Evolutionary conservation across 306 rosid genomes (phyloP).

Genomic region (Alnus rubra): DNA sequence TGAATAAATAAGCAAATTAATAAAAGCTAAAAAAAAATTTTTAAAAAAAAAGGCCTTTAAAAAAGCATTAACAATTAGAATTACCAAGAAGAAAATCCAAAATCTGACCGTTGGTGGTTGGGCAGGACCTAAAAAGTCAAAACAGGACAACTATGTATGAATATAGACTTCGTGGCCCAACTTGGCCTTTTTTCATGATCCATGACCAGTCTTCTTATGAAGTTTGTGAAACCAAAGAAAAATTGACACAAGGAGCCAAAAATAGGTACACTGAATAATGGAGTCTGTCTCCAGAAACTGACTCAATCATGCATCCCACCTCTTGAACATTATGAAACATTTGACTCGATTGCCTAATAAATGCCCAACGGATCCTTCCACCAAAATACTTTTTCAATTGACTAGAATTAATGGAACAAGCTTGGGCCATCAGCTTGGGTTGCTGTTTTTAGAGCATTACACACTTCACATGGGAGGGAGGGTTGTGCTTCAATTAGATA

Average conservation of each 20-base stretch:
- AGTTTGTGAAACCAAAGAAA: neutral
- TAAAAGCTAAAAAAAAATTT: no score
- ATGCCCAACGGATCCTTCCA: neutral
- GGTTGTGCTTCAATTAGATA: no score
- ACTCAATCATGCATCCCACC: conserved; percentile 9
- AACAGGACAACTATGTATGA: neutral
- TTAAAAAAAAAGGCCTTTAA: no score
- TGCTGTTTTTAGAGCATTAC: no score
- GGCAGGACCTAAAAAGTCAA: conserved; percentile 12
- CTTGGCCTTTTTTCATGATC: neutral
- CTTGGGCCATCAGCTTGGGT: neutral
- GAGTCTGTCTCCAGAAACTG: conserved; percentile 20
- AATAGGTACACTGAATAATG: neutral
- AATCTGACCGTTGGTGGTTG: conserved; percentile 1
- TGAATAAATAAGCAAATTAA: no score
- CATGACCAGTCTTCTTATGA: neutral
- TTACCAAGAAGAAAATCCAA: neutral
- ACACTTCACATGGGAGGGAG: no score
- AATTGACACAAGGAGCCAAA: conserved; percentile 16
- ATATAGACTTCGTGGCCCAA: conserved; percentile 2
- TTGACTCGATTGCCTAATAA: neutral
- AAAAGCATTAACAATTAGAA: no score
- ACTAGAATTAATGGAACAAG: neutral
- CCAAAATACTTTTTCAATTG: neutral
- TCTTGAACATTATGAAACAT: conserved; percentile 2